Percentiles rank a stretch among this genome's conserved stretches.
Conservation (phyloP, 1,284 basidiomycete species). For the Sporisorium reilianum region DNA sequence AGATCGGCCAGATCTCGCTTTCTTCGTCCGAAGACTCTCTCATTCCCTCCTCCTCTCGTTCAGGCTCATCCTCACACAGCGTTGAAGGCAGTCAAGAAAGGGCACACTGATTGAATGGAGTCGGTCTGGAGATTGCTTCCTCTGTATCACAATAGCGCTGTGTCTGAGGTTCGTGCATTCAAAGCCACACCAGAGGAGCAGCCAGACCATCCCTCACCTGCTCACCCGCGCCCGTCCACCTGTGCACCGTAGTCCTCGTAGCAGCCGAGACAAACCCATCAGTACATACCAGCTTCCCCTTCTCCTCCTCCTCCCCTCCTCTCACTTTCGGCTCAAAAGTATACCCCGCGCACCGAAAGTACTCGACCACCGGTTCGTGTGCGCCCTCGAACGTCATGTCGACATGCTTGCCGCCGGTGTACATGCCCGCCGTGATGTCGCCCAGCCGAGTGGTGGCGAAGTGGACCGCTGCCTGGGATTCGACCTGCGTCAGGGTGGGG, state of each 20-base stretch:
- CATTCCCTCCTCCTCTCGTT: background rate
- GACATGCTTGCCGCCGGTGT: constrained; percentile 57
- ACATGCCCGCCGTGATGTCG: constrained; percentile 57
- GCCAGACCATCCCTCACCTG: background rate
- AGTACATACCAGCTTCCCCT: constrained; percentile 28
- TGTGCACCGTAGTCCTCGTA: background rate
- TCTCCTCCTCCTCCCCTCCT: background rate
- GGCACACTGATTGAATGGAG: too few relatives aligned
- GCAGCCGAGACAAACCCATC: constrained; percentile 24
- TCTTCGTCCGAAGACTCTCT: background rate
- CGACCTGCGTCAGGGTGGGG: constrained; percentile 67
- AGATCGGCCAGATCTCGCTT: background rate
- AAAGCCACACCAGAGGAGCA: constrained; percentile 10
- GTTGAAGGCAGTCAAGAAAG: too few relatives aligned
- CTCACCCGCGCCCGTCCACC: constrained; percentile 11
- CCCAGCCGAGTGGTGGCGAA: constrained; percentile 44
- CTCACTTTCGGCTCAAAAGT: constrained; percentile 71
- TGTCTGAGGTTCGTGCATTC: too few relatives aligned
- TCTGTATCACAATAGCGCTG: too few relatives aligned
- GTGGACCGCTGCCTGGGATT: background rate
- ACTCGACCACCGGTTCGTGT: constrained; percentile 78
- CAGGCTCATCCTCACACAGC: background rate
- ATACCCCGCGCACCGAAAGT: constrained; percentile 83
- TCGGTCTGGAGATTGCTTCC: too few relatives aligned
- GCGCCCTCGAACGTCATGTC: constrained; percentile 23